These are phyloP conservation scores for Leccinum arenicola DNA, from an alignment of 768 basidiomycete genomes.

Conservation along the genomic window DNA sequence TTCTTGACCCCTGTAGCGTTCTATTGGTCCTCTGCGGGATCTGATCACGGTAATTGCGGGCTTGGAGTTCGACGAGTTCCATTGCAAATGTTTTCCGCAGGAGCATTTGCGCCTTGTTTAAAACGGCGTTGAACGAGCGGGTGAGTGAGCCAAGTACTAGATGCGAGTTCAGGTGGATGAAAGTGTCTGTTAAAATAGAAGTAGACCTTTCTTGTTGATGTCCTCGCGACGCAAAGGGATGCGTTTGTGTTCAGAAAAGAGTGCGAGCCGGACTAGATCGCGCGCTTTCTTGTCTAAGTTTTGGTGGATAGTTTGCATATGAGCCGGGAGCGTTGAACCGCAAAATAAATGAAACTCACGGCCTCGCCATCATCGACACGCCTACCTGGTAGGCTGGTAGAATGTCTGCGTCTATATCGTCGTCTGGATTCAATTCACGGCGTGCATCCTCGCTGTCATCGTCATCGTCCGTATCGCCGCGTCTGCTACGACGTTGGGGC, in stretches of 20 bases:
- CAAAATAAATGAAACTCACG: constrained; percentile 4
- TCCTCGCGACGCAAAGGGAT: constrained; percentile 73
- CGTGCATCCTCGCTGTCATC: constrained; percentile 36
- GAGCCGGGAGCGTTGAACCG: background rate
- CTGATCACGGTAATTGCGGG: too few species aligned
- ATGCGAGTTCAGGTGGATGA: too few species aligned
- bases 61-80: too few species aligned
- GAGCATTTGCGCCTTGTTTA: too few species aligned
- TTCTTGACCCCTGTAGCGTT: too few species aligned
- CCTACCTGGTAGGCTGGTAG: constrained; percentile 28
- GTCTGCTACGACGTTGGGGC: constrained; percentile 24
- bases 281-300: constrained; percentile 42
- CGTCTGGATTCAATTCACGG: constrained; percentile 14
- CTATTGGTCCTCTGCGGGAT: too few species aligned
- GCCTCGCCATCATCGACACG: constrained; percentile 21
- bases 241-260: constrained; percentile 55
- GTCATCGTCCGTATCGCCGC: constrained; percentile 29
- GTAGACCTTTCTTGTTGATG: constrained; percentile 72
- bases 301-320: constrained; percentile 35
- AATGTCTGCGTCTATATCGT: constrained; percentile 33
- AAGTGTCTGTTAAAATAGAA: too few species aligned
- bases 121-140: too few species aligned
- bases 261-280: constrained; percentile 2
- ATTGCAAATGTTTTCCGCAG: too few species aligned
- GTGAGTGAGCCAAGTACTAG: too few species aligned